Base-by-base conservation (phyloP, 2,329 filamentous ascomycete genomes). In the Fusarium albidum region DNA sequence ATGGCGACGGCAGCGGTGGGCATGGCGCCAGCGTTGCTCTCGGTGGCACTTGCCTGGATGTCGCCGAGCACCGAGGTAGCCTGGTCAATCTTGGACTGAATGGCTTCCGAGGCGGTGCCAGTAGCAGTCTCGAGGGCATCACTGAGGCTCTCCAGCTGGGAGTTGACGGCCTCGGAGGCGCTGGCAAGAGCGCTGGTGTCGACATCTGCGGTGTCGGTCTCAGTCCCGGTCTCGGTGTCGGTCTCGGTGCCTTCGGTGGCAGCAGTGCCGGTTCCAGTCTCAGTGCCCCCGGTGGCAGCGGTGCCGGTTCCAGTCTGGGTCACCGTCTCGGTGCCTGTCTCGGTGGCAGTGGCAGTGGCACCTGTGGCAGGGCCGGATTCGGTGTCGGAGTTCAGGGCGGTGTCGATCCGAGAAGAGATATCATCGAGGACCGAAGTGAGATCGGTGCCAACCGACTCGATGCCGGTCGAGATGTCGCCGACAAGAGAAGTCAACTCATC, bases 1-100 rank as follows among this genome's bases (percentile, higher is more conserved):
- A 81, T 67, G 15, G 74, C 78, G 34, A 80, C 60, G 25, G 73
- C 77, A 25, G 71, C 79, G 13, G 77, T 79, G 56, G 71, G 73
- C 49, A 67, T 63, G 38, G 73, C 67, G 40, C 66, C 71, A 7
- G 72, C 71, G 49, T 65, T 59, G 38, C 50, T 55, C 15, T 60
- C 58, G 34, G 55, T 58, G 26, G 63, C 63, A 21, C 45, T 57
- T 50, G 43, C 56, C 25, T 35, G 53, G 11, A 59, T 37, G 9
- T 33, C 41, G 49, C 48, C 48, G 32, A 46, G n/a, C 45, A 47
- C 59, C 13, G 66, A 59, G 37, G 48, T 61, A 17, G 61, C 58
- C 1, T 42, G 52, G 32, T 58, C 62, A 42, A 65, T 52, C 25
- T 44, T 35, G 14, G 56, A 47, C 32, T 53, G 53, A 33, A 59